These are phyloP conservation scores for Epicoccum nigrum DNA, from an alignment of 2,329 filamentous ascomycete genomes.

Conservation along the genomic window DNA sequence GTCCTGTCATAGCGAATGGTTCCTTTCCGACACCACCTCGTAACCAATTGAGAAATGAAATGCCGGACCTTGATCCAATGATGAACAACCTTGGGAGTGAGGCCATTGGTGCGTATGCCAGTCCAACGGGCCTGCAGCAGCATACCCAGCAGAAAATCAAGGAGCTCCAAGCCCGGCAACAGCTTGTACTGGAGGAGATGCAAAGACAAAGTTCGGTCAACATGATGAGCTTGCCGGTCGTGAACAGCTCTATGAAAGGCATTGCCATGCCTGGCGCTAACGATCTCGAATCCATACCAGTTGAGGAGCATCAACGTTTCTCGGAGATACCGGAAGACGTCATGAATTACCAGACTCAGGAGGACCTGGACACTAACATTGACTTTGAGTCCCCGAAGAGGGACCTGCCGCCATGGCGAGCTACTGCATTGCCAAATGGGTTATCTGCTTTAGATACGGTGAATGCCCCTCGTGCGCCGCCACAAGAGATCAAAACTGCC, in stretches of 20 bases:
- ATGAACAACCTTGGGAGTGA: constrained; percentile 19
- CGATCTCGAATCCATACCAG: constrained; percentile 29
- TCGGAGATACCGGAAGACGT: constrained; percentile 35
- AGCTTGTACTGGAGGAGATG: constrained; percentile 41
- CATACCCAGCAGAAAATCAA: constrained; percentile 37
- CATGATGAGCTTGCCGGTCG: constrained; percentile 25
- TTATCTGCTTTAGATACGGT: constrained; percentile 41
- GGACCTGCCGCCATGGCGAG: constrained; percentile 38
- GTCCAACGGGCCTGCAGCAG: constrained; percentile 32
- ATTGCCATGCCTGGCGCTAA: constrained; percentile 26
- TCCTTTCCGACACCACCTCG: constrained; percentile 43
- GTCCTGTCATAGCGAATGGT: constrained; percentile 50
- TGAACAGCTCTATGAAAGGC: constrained; percentile 35
- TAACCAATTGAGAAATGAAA: constrained; percentile 34
- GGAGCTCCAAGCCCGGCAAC: constrained; percentile 39
- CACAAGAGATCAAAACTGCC: constrained; percentile 47
- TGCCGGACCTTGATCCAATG: constrained; percentile 29
- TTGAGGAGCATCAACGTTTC: constrained; percentile 36
- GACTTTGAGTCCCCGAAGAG: constrained; percentile 41
- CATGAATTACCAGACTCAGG: constrained; percentile 35
- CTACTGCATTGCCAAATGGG: constrained; percentile 37
- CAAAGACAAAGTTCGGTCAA: constrained; percentile 38
- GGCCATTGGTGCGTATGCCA: constrained; percentile 33
- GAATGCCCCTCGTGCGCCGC: constrained; percentile 53
- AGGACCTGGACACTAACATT: constrained; percentile 29